A percentile compares a stretch with the other conserved stretches of the same genome.
phyloP scores from a whole-genome alignment of 1,284 basidiomycete genomes.

The Gomphus bonarii region DNA sequence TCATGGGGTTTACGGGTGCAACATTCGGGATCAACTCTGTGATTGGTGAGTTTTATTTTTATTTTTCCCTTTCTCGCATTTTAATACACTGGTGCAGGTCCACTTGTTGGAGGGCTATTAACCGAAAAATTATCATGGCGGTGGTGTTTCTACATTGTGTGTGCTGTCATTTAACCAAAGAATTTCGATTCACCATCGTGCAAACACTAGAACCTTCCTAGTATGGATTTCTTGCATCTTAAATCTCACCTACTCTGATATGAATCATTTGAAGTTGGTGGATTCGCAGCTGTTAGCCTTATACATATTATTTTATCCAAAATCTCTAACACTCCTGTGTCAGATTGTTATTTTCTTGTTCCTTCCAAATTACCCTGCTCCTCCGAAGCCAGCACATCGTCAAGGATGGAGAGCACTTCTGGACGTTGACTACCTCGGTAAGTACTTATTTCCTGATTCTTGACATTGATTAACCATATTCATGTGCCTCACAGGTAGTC shows the following conservation, averaged over 20 bases:
- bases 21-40: slow-evolving; percentile 19
- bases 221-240: not conserved
- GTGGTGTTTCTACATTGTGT: slow-evolving; percentile 37
- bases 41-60: slow-evolving; percentile 22
- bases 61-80: not conserved
- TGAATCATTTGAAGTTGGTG: not conserved
- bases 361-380: slow-evolving; percentile 17
- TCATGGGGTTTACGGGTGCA: slow-evolving; percentile 20
- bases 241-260: not conserved
- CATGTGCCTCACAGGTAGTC: slow-evolving; percentile 19
- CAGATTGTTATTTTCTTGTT: slow-evolving; percentile 21
- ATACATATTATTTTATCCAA: not conserved
- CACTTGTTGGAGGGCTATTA: slow-evolving; percentile 13
- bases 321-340: not conserved
- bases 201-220: slow-evolving; percentile 10
- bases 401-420: slow-evolving; percentile 13
- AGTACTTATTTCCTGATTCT: slow-evolving; percentile 20
- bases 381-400: slow-evolving; percentile 5
- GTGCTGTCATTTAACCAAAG: slow-evolving; percentile 16
- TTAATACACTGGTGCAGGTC: not conserved
- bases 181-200: not conserved
- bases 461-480: slow-evolving; percentile 20
- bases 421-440: slow-evolving; percentile 11
- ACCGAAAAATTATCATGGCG: slow-evolving; percentile 12
- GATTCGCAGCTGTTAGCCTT: slow-evolving; percentile 9